Conservation (phyloP, 306 rosid genomes). For the Abrus pulchellus region DNA sequence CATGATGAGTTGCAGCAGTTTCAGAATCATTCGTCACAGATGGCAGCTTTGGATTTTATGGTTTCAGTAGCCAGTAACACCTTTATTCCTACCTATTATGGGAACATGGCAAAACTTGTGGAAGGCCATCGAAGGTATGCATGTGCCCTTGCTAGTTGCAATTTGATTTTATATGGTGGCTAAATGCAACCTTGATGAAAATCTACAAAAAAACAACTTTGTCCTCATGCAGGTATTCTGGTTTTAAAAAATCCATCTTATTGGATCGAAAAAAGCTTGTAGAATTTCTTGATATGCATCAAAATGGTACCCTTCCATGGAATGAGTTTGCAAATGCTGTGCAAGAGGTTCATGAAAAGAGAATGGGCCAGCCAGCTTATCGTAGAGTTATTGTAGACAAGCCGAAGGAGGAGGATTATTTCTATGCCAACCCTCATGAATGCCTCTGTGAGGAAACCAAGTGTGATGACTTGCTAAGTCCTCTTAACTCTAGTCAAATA, state of each 20-base stretch:
- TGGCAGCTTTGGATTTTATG: conserved; percentile 98
- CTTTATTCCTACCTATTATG: conserved; percentile 91
- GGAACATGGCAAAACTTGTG: conserved; percentile 98
- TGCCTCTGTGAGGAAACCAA: conserved; percentile 77
- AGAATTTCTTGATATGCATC: conserved; percentile 78
- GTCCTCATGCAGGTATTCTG: conserved; percentile 76
- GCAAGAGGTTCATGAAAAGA: conserved; percentile 63
- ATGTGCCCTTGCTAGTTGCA: conserved; percentile 18
- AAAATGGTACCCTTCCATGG: conserved; percentile 77
- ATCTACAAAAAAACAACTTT: conserved; percentile 4
- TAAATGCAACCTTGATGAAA: conserved; percentile 10
- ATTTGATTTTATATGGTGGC: conserved; percentile 29
- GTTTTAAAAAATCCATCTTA: conserved; percentile 74
- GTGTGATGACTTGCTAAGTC: conserved; percentile 65
- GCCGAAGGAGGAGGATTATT: conserved; percentile 98
- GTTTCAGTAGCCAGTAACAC: conserved; percentile 91
- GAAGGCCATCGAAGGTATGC: conserved; percentile 96
- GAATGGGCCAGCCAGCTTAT: conserved; percentile 81
- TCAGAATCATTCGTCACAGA: conserved; percentile 96
- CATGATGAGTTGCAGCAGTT: conserved; percentile 80
- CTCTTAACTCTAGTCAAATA: conserved; percentile 53
- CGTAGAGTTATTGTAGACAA: conserved; percentile 72
- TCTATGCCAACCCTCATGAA: conserved; percentile 94
- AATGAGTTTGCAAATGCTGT: conserved; percentile 68
- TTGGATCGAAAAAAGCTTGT: conserved; percentile 84